Evolutionary conservation across 768 basidiomycete genomes (phyloP).

Genomic region (Trametes maxima): DNA sequence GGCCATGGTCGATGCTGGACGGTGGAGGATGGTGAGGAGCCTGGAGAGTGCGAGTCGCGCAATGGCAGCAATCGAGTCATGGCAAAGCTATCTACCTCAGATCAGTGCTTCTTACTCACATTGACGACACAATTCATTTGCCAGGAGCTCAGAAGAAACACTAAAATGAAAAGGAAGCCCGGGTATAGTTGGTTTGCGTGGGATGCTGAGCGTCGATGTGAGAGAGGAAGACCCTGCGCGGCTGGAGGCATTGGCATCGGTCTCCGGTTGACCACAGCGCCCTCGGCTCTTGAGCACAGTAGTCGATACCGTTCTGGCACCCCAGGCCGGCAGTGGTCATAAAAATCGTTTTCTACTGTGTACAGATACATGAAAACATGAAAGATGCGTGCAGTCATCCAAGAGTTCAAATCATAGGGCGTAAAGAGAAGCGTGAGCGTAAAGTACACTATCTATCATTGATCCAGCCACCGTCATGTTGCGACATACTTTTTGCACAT

Average conservation of each 20-base stretch:
- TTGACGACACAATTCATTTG: background rate
- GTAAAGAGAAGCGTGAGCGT: background rate
- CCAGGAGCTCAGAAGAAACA: background rate
- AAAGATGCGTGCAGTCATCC: conserved; percentile 2
- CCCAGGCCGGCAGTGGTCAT: background rate
- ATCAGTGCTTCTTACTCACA: background rate
- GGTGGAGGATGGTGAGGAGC: background rate
- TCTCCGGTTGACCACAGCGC: no score
- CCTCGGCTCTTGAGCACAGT: no score
- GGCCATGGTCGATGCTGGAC: conserved; percentile 6
- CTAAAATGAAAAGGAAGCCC: background rate
- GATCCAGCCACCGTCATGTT: background rate
- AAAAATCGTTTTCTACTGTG: background rate
- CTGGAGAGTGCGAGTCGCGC: background rate
- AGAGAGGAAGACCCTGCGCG: background rate
- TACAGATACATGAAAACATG: conserved; percentile 18
- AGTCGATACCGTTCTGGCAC: no score
- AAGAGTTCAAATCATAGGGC: background rate
- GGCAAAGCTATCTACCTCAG: background rate
- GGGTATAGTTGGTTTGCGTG: background rate
- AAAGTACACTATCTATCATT: conserved; percentile 6
- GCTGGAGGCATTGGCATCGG: background rate
- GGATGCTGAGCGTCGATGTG: background rate
- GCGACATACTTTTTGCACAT: conserved; percentile 11
- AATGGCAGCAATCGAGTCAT: conserved; percentile 10